Percentiles rank a stretch among this genome's conserved stretches.
These are phyloP conservation scores for Deakozyma indianensis DNA, from an alignment of 805 yeast species.

Conservation along the genomic window DNA sequence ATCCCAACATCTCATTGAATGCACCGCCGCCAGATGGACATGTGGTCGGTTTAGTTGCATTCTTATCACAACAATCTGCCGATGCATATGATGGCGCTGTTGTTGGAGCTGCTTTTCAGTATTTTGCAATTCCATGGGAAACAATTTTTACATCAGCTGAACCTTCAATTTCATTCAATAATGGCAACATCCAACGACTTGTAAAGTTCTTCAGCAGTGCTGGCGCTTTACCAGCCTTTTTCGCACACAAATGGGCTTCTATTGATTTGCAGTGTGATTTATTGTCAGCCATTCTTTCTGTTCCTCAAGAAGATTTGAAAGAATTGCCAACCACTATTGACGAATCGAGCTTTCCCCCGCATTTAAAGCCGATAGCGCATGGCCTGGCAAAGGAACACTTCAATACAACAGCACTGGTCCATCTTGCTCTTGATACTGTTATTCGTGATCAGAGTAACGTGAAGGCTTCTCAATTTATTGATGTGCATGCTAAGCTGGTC, in stretches of 20 bases:
- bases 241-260: conserved; percentile 5
- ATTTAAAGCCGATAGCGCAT: conserved; percentile 8
- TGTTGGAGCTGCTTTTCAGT: neutral
- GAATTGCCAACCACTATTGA: conserved; percentile 3
- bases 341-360: conserved; percentile 5
- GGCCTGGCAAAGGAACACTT: conserved; percentile 11
- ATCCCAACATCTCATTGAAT: neutral
- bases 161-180: neutral
- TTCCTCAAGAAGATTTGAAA: conserved; percentile 5
- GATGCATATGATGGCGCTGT: neutral
- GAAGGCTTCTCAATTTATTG: conserved; percentile 17
- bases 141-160: neutral
- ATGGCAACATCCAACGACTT: neutral
- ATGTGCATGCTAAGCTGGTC: conserved; percentile 17
- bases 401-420: conserved; percentile 14
- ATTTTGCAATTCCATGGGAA: neutral
- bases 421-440: conserved; percentile 15
- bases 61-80: neutral
- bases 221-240: conserved; percentile 6
- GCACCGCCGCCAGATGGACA: neutral
- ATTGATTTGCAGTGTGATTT: conserved; percentile 5
- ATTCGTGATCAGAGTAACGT: conserved; percentile 14
- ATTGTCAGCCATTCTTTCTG: conserved; percentile 4
- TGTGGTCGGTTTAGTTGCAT: conserved; percentile 1
- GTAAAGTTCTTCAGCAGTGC: neutral